Percentiles rank a stretch among this genome's conserved stretches.
phyloP scores from a whole-genome alignment of 2,329 filamentous ascomycete genomes.

The Talaromyces atroroseus region DNA sequence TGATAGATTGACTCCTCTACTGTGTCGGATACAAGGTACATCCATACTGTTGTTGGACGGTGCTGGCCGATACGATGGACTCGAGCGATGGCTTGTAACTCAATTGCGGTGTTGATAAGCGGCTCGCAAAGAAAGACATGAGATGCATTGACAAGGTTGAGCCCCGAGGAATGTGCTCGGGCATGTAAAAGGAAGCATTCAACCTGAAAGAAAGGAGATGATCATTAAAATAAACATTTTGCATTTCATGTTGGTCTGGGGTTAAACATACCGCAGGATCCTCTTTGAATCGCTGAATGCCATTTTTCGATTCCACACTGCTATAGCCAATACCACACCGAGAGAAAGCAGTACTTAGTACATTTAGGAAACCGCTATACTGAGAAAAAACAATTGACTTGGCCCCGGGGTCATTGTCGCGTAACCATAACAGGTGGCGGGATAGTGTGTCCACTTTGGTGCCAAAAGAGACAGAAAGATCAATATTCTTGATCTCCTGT shows the following conservation, averaged over 20 bases:
- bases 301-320: conserved; percentile 62
- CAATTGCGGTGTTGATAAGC: conserved; percentile 84
- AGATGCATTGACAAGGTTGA: conserved; percentile 88
- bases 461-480: conserved; percentile 69
- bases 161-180: conserved; percentile 76
- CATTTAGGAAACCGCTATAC: conserved; percentile 71
- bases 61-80: conserved; percentile 92
- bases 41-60: conserved; percentile 85
- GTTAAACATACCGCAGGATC: conserved; percentile 51
- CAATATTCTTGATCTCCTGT: conserved; percentile 74
- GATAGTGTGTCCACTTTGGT: conserved; percentile 84
- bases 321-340: conserved; percentile 68
- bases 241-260: neutral
- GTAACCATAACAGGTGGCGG: conserved; percentile 79
- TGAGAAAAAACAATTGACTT: conserved; percentile 96
- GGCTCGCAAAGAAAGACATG: conserved; percentile 95
- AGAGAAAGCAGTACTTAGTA: conserved; percentile 65
- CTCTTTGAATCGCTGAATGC: conserved; percentile 70
- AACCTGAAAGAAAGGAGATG: conserved; percentile 33
- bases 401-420: conserved; percentile 74
- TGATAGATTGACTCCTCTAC: conserved; percentile 91
- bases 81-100: conserved; percentile 89
- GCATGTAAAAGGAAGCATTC: conserved; percentile 89
- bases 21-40: conserved; percentile 85
- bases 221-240: conserved; percentile 18